Evolutionary conservation across 2,329 filamentous ascomycete species (phyloP).

Genomic region (Penicillium sp.): DNA sequence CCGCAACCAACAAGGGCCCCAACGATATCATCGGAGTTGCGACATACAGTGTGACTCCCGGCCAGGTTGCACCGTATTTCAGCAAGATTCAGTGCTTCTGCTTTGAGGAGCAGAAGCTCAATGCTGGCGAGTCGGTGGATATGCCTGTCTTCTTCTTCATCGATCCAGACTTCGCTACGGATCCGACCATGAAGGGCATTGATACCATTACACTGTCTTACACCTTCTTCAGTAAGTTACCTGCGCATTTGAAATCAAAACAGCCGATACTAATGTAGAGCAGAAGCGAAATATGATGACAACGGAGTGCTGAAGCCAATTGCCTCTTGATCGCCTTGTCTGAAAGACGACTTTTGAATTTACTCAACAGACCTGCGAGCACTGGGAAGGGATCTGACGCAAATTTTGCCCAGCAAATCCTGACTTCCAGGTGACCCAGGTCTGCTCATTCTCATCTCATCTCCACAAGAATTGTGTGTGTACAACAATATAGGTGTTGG

Average conservation of each 20-base stretch:
- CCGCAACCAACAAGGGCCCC: conserved; percentile 84
- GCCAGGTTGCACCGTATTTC: conserved; percentile 94
- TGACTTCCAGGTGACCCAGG: not conserved
- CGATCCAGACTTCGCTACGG: conserved; percentile 89
- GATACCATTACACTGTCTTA: conserved; percentile 96
- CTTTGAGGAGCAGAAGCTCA: conserved; percentile 93
- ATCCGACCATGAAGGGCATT: conserved; percentile 88
- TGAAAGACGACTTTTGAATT: not conserved
- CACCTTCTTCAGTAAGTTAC: conserved; percentile 88
- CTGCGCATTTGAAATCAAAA: not conserved
- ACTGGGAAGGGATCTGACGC: not conserved
- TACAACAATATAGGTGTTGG: conserved; percentile 14
- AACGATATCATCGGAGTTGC: conserved; percentile 97
- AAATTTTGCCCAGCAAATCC: not conserved
- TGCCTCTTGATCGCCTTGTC: conserved; percentile 31
- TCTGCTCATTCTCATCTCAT: conserved; percentile 11
- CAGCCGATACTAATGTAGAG: conserved; percentile 23
- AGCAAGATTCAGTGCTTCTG: conserved; percentile 99
- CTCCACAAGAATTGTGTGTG: conserved; percentile 17
- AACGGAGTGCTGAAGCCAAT: conserved; percentile 68
- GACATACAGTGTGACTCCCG: conserved; percentile 95
- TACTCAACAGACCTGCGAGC: not conserved
- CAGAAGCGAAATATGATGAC: conserved; percentile 78
- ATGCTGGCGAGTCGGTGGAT: conserved; percentile 94
- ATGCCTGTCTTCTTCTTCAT: conserved; percentile 99